Evolutionary conservation across 257 asterid genomes (phyloP).

Genomic region (Fraxinus cuspidata): DNA sequence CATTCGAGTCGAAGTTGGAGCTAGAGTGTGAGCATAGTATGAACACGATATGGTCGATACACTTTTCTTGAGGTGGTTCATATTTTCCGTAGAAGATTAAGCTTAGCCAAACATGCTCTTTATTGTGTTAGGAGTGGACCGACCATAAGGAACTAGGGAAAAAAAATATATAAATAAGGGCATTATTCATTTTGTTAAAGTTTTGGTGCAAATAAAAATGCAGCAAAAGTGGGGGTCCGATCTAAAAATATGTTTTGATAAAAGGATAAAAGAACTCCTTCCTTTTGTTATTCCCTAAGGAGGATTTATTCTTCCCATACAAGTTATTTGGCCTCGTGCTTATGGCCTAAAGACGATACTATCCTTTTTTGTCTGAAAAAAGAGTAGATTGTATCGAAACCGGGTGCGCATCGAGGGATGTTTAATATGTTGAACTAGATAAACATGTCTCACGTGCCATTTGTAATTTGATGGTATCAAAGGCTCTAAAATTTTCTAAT

Average conservation of each 20-base stretch:
- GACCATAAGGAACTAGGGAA: constrained; percentile 11
- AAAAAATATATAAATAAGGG: too few species aligned
- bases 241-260: constrained; percentile 11
- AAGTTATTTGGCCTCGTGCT: not conserved
- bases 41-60: not conserved
- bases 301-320: constrained; percentile 38
- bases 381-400: not conserved
- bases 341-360: not conserved
- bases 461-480: too few species aligned
- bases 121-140: not conserved
- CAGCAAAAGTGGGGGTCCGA: constrained; percentile 32
- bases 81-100: not conserved
- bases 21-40: not conserved
- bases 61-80: not conserved
- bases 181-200: constrained; percentile 10
- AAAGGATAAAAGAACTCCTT: constrained; percentile 10
- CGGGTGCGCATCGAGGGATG: not conserved
- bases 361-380: constrained; percentile 8
- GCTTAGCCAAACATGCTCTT: not conserved
- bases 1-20: not conserved
- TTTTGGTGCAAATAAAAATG: constrained; percentile 16
- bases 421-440: too few species aligned
- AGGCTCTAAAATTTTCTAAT: too few species aligned
- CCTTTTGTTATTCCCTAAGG: constrained; percentile 29
- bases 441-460: too few species aligned